Evolutionary conservation across 2,329 filamentous ascomycete species (phyloP).

Genomic region (Fusarium tjaetaba): DNA sequence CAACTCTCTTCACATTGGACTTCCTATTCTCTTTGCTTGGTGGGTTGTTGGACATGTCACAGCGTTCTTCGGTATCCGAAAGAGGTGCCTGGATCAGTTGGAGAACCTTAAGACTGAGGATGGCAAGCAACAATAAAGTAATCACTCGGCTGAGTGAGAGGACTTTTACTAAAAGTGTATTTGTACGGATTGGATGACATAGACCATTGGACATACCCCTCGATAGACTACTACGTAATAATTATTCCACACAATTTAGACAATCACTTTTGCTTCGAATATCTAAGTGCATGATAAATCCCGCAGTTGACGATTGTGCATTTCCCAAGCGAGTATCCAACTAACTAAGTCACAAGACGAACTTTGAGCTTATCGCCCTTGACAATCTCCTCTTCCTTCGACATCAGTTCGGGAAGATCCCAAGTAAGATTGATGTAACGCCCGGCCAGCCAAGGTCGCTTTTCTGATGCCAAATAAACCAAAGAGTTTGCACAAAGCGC

Average conservation of each 20-base stretch:
- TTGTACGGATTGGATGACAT: not conserved
- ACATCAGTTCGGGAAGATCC: conserved; percentile 28
- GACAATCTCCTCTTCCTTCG: conserved; percentile 6
- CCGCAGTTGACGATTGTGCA: not conserved
- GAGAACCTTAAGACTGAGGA: not conserved
- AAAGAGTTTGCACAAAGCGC: conserved; percentile 25
- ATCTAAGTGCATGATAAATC: not conserved
- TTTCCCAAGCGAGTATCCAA: fast-evolving
- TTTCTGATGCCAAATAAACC: conserved; percentile 12
- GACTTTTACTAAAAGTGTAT: not conserved
- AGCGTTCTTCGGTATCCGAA: conserved; percentile 38
- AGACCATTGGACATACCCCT: not conserved
- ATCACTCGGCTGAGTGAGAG: not conserved
- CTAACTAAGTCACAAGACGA: not conserved
- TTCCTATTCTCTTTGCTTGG: conserved; percentile 56
- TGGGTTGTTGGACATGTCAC: conserved; percentile 46
- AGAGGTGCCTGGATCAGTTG: conserved; percentile 34
- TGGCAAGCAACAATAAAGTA: conserved; percentile 11
- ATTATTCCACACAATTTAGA: not conserved
- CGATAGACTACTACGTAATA: not conserved
- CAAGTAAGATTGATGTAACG: conserved; percentile 32
- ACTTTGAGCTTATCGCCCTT: conserved; percentile 12
- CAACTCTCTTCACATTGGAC: conserved; percentile 49
- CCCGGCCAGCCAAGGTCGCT: conserved; percentile 14
- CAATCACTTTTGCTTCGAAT: not conserved